phyloP scores from a whole-genome alignment of 139 green algal genomes.

The Chlamydomonas sp. region DNA sequence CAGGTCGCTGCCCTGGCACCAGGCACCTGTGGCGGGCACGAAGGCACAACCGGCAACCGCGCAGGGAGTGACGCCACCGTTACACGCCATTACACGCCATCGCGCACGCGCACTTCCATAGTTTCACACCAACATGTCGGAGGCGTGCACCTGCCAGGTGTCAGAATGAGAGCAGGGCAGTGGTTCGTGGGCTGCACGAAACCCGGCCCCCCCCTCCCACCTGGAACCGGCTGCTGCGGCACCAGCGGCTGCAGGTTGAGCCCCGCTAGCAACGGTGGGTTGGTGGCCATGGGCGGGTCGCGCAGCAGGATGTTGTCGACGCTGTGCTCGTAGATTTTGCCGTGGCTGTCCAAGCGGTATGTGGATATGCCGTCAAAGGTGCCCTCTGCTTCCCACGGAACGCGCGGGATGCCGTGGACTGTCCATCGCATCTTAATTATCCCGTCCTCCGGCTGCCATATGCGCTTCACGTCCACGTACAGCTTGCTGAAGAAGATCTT shows the following conservation, averaged over 20 bases:
- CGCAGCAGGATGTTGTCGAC: constrained; percentile 86
- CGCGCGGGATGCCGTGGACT: constrained; percentile 84
- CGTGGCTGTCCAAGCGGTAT: constrained; percentile 89
- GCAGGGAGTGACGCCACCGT: too few relatives aligned
- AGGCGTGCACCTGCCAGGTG: too few relatives aligned
- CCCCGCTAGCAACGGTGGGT: constrained; percentile 53
- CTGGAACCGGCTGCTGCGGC: constrained; percentile 47
- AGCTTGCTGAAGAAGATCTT: constrained; percentile 88
- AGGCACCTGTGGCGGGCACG: constrained; percentile 32
- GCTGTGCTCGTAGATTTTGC: constrained; percentile 90
- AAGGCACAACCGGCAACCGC: too few relatives aligned
- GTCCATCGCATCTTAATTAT: constrained; percentile 91
- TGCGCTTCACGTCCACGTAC: constrained; percentile 87
- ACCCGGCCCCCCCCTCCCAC: background rate
- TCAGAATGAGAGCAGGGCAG: too few relatives aligned
- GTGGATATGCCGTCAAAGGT: constrained; percentile 92
- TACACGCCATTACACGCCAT: too few relatives aligned
- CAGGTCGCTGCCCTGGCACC: constrained; percentile 24
- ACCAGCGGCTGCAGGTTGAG: constrained; percentile 60
- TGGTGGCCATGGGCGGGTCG: constrained; percentile 42
- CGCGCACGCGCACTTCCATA: too few relatives aligned
- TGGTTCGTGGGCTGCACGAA: too few relatives aligned
- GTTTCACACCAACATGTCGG: too few relatives aligned
- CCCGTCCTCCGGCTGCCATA: constrained; percentile 91
- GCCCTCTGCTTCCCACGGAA: constrained; percentile 89